Conservation (phyloP, 1,139 yeast species). For the Pneumocystis sp. region DNA sequence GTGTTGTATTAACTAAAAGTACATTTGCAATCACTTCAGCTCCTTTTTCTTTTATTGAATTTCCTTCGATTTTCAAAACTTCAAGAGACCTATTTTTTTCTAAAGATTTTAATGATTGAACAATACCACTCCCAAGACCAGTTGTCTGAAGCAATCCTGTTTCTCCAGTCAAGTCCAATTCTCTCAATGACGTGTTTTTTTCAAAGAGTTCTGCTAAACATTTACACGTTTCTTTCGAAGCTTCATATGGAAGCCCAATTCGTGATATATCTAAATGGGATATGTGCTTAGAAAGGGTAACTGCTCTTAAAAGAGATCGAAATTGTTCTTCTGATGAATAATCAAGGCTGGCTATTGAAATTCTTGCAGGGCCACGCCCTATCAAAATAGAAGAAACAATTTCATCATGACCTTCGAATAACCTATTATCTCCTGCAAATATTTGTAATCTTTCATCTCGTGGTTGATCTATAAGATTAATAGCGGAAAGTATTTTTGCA, state of each 20-base stretch:
- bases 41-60: slow-evolving; percentile 9
- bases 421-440: neutral
- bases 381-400: neutral
- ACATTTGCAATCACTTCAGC: slow-evolving; percentile 8
- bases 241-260: slow-evolving; percentile 10
- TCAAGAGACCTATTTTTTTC: slow-evolving; percentile 4
- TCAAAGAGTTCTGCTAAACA: slow-evolving; percentile 10
- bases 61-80: slow-evolving; percentile 9
- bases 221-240: slow-evolving; percentile 9
- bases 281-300: slow-evolving; percentile 4
- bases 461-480: neutral
- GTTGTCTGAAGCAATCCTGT: slow-evolving; percentile 12
- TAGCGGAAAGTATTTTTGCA: neutral
- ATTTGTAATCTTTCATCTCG: neutral
- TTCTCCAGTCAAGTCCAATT: slow-evolving; percentile 10
- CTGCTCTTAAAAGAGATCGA: slow-evolving; percentile 1
- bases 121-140: slow-evolving; percentile 6
- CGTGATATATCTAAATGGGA: slow-evolving; percentile 8
- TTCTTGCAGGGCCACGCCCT: neutral
- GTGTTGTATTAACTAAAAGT: slow-evolving; percentile 4
- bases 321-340: slow-evolving; percentile 9
- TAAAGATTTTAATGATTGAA: slow-evolving; percentile 6
- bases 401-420: neutral
- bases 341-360: slow-evolving; percentile 10
- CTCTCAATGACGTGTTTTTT: slow-evolving; percentile 5